These are phyloP conservation scores for Hyaloperonospora arabidopsidis DNA, from an alignment of 352 stramenopile species.

Conservation along the genomic window DNA sequence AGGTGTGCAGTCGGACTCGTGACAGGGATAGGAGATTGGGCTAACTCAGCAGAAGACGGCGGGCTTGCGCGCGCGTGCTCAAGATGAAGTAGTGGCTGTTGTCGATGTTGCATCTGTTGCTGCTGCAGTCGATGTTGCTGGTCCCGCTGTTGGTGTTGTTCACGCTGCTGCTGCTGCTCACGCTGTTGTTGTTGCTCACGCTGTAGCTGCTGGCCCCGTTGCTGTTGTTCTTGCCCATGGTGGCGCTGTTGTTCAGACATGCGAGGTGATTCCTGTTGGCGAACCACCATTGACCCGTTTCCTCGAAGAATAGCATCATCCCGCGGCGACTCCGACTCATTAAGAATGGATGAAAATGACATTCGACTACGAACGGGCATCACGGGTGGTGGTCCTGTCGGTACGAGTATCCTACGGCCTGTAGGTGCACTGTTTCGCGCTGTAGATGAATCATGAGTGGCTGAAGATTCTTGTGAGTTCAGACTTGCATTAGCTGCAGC, in stretches of 20 bases:
- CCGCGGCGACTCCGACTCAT: conserved; percentile 73
- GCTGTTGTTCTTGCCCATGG: conserved; percentile 10
- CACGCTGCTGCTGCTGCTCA: conserved; percentile 6
- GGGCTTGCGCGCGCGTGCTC: conserved; percentile 21
- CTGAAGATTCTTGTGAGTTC: conserved; percentile 7
- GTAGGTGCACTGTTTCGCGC: conserved; percentile 6
- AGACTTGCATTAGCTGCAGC: neutral
- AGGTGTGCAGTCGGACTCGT: conserved; percentile 56
- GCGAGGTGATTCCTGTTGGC: conserved; percentile 33
- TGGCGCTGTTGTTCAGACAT: conserved; percentile 16
- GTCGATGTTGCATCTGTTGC: conserved; percentile 7
- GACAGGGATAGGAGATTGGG: conserved; percentile 18
- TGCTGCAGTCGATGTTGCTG: conserved; percentile 9
- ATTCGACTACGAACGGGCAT: conserved; percentile 57
- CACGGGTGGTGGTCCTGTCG: conserved; percentile 13
- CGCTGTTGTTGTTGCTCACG: conserved; percentile 12
- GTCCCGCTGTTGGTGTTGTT: neutral
- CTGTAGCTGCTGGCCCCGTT: conserved; percentile 7
- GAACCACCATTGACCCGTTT: conserved; percentile 32
- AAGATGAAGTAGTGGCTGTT: conserved; percentile 22
- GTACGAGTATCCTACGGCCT: conserved; percentile 16
- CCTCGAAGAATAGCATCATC: conserved; percentile 34
- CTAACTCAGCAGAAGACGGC: conserved; percentile 23
- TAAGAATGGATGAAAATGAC: conserved; percentile 86
- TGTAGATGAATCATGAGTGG: conserved; percentile 2